Evolutionary conservation across 2,329 filamentous ascomycete genomes (phyloP).

Genomic region (Spiromastix sp.): DNA sequence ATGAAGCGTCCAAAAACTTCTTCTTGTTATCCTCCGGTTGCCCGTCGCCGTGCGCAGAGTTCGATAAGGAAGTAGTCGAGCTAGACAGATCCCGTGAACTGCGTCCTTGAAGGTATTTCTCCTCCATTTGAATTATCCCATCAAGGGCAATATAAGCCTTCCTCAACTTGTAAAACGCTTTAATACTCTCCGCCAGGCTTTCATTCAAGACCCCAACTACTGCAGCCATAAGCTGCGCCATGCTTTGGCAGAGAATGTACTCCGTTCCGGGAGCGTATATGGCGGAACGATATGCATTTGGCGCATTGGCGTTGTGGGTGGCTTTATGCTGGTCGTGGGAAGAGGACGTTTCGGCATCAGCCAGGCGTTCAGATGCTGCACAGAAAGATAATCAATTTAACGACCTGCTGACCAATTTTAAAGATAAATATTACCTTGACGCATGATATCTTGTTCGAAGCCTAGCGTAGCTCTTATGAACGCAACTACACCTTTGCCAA

Average conservation of each 20-base stretch:
- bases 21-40: no score
- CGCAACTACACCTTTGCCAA: conserved; percentile 68
- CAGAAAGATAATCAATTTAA: conserved; percentile 1
- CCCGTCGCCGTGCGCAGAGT: conserved; percentile 14
- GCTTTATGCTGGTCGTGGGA: conserved; percentile 67
- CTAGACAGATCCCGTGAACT: conserved; percentile 5
- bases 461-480: conserved; percentile 82
- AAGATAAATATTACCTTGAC: conserved; percentile 43
- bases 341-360: conserved; percentile 65
- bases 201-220: conserved; percentile 86
- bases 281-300: conserved; percentile 42
- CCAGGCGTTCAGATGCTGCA: conserved; percentile 57
- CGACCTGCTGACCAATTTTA: conserved; percentile 13
- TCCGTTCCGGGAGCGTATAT: conserved; percentile 81
- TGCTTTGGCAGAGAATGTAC: conserved; percentile 71
- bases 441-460: conserved; percentile 87
- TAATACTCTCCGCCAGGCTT: conserved; percentile 80
- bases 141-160: conserved; percentile 82
- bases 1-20: no score
- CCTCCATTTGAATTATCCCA: conserved; percentile 65
- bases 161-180: conserved; percentile 83
- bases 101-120: conserved; percentile 39
- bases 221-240: conserved; percentile 80
- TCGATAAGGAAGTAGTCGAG: conserved; percentile 10
- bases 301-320: conserved; percentile 48